Evolutionary conservation across 2,329 filamentous ascomycete species (phyloP).

Genomic region (Lachnellula arida): DNA sequence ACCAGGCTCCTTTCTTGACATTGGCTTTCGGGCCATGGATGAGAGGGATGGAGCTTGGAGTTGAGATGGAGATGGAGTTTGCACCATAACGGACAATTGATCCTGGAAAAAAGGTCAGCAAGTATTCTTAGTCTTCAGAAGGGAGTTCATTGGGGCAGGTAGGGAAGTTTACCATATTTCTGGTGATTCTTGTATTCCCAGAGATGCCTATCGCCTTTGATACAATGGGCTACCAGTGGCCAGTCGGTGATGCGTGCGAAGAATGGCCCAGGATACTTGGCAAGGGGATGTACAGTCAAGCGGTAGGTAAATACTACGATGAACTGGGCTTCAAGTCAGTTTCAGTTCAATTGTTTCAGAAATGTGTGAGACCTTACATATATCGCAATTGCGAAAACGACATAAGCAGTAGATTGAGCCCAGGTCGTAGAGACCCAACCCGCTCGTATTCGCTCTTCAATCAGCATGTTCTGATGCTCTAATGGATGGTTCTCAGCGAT

Average conservation of each 20-base stretch:
- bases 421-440: not conserved
- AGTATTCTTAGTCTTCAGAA: not conserved
- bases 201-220: slow-evolving; percentile 12
- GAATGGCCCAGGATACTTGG: slow-evolving; percentile 31
- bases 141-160: not conserved
- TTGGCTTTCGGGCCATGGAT: slow-evolving; percentile 17
- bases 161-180: slow-evolving; percentile 10
- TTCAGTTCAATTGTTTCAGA: not conserved
- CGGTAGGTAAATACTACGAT: slow-evolving; percentile 7
- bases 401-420: not conserved
- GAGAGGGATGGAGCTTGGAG: not conserved
- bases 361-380: not conserved
- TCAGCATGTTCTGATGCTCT: not conserved
- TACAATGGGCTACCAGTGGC: slow-evolving; percentile 10
- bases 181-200: slow-evolving; percentile 13
- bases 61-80: slow-evolving; percentile 11
- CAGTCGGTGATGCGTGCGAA: slow-evolving; percentile 14
- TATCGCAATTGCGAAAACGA: not conserved
- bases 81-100: slow-evolving; percentile 7
- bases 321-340: not conserved
- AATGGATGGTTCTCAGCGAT: not conserved
- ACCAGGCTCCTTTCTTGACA: slow-evolving; percentile 15
- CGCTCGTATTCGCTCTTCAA: not conserved
- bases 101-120: not conserved
- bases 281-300: slow-evolving; percentile 28